Evolutionary conservation across 75 land plant species (phyloP), one percentile per base, ranked within the genome.

Genomic region (Pinus albicaulis): DNA sequence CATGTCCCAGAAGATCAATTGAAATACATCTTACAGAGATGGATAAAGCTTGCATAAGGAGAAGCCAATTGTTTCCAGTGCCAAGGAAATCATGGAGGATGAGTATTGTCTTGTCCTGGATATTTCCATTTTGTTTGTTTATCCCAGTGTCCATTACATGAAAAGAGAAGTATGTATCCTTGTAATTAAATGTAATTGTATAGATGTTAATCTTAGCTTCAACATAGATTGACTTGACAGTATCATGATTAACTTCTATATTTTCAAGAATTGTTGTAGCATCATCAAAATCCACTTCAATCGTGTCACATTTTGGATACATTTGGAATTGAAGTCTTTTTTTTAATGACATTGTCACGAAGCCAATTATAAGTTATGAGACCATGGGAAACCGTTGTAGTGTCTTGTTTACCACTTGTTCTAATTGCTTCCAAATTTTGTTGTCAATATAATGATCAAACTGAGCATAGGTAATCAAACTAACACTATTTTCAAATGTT

Each of bases 31-130:
- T 84, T 56, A 79, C 80, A 26, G 88, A 85, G 57, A 84, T 31
- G 38, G 99, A 91, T 31, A 95, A 69, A 55, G 88, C 87, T 58
- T 92, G 79, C 98, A 95, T 98, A 13, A 89, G 84, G 22, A 92
- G 89, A 41, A 91, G 73, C 98, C 98, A 98, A 60, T 98, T 98
- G 68, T 80, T 73, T 24, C 92, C 75, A 69, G 84, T 86, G 60
- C 99, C 98, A 57, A 98, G 85, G 70, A 91, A 98, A 7, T 98
- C 99, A 83, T 95, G 99, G 28, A 98, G 82, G 86, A 95, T 95
- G 13, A 98, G 55, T 61, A 91, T 17, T 58, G 83, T 73, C 23
- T 71, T 75, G 34, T 76, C 71, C 88, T 91, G 87, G 64, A 82
- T 62, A n/a, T 61, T 34, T 12, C 38, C 94, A 62, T 74, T 52